These are phyloP conservation scores for Ascomycota sp. DNA, from an alignment of 2,329 filamentous ascomycete species.

Conservation along the genomic window DNA sequence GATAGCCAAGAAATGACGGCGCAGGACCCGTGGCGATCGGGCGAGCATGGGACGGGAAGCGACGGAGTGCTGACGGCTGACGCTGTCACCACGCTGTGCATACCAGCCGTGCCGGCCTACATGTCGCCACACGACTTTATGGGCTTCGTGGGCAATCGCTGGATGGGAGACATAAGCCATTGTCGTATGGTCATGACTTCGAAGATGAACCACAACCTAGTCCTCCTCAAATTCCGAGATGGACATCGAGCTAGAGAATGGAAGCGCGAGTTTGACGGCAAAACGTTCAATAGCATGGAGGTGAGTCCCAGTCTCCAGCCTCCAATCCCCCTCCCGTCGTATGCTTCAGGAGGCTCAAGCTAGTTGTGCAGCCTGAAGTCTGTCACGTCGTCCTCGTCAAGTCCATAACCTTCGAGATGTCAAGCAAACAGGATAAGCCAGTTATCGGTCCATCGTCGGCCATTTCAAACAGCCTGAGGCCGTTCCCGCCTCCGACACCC, in stretches of 20 bases:
- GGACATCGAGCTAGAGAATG: constrained; percentile 55
- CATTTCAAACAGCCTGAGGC: constrained; percentile 28
- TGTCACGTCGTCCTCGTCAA: constrained; percentile 92
- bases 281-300: constrained; percentile 81
- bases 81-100: constrained; percentile 74
- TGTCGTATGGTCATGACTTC: constrained; percentile 88
- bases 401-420: constrained; percentile 65
- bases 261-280: constrained; percentile 78
- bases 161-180: constrained; percentile 71
- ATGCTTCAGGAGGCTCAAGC: not conserved
- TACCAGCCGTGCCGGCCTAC: constrained; percentile 86
- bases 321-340: not conserved
- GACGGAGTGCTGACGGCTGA: constrained; percentile 17
- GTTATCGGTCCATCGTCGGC: constrained; percentile 25
- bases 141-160: constrained; percentile 77
- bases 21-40: constrained; percentile 15
- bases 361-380: constrained; percentile 68
- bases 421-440: constrained; percentile 37
- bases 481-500: constrained; percentile 50
- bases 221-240: constrained; percentile 80
- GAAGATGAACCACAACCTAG: constrained; percentile 78
- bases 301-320: constrained; percentile 19
- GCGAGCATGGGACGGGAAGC: constrained; percentile 8
- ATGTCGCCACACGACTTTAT: constrained; percentile 80
- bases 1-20: constrained; percentile 56